These are phyloP conservation scores for Gossypium trilobum DNA, from an alignment of 441 rosid species.

Conservation along the genomic window DNA sequence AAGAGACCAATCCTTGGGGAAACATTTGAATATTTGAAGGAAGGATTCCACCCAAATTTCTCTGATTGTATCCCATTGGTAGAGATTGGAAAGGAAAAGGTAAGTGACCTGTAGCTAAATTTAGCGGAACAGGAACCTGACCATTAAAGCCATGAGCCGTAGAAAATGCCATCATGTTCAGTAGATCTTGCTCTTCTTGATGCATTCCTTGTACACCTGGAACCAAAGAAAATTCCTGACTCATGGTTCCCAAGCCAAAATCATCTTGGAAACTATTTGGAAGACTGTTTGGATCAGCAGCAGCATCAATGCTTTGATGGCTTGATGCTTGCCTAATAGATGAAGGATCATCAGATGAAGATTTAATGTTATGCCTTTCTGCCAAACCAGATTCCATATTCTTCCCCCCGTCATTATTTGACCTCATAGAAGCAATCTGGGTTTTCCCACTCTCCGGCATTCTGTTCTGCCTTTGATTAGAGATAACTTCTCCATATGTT, in stretches of 20 bases:
- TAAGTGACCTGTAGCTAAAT: conserved; percentile 51
- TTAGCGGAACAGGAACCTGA: conserved; percentile 57
- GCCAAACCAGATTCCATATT: conserved; percentile 43
- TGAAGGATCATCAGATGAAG: conserved; percentile 45
- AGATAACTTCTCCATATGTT: conserved; percentile 45
- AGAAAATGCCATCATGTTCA: conserved; percentile 56
- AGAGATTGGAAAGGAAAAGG: conserved; percentile 55
- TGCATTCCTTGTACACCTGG: conserved; percentile 54
- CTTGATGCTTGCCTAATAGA: conserved; percentile 37
- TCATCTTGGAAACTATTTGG: conserved; percentile 43
- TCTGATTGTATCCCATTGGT: conserved; percentile 57
- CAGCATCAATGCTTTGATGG: conserved; percentile 34
- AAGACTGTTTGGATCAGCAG: conserved; percentile 40
- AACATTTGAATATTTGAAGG: conserved; percentile 55
- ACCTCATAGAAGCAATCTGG: conserved; percentile 39
- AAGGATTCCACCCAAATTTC: conserved; percentile 54
- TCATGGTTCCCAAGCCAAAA: conserved; percentile 31
- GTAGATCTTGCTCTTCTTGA: conserved; percentile 76
- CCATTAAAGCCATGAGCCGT: conserved; percentile 60
- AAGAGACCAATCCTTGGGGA: conserved; percentile 53
- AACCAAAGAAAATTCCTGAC: conserved; percentile 50
- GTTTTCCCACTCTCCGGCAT: conserved; percentile 52
- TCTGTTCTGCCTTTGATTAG: conserved; percentile 42
- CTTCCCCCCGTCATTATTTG: conserved; percentile 41
- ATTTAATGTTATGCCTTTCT: conserved; percentile 27